Evolutionary conservation across 768 basidiomycete genomes (phyloP).

Genomic region (Gyrodon lividus): DNA sequence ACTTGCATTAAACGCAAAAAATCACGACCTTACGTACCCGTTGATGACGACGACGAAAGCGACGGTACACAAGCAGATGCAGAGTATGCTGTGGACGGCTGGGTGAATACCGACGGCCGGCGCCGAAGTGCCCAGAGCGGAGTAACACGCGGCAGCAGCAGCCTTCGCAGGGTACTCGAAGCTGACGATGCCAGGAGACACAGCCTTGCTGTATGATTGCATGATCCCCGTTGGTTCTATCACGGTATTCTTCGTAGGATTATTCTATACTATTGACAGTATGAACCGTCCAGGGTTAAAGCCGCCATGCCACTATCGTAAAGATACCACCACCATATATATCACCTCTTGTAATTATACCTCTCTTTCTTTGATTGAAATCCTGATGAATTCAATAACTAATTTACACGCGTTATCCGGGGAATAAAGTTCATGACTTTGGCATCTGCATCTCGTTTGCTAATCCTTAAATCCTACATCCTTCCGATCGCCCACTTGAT

Average conservation of each 20-base stretch:
- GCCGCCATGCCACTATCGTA: conserved; percentile 19
- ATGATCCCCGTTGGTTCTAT: conserved; percentile 21
- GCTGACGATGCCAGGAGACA: conserved; percentile 59
- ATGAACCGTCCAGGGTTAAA: conserved; percentile 17
- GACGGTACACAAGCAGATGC: conserved; percentile 73
- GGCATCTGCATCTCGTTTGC: too few relatives aligned
- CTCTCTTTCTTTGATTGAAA: conserved; percentile 4
- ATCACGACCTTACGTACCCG: conserved; percentile 44
- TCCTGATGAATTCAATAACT: not conserved
- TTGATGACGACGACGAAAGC: conserved; percentile 55
- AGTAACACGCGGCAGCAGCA: conserved; percentile 18
- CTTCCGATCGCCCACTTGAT: too few relatives aligned
- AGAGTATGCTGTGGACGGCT: conserved; percentile 46
- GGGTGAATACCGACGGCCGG: conserved; percentile 59
- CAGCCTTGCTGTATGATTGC: conserved; percentile 59
- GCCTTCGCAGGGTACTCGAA: conserved; percentile 36
- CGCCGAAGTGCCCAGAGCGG: conserved; percentile 39
- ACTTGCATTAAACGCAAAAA: conserved; percentile 49
- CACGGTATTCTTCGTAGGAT: conserved; percentile 28
- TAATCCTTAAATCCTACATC: too few relatives aligned
- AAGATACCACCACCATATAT: conserved; percentile 16
- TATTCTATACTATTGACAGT: conserved; percentile 36
- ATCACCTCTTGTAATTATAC: conserved; percentile 30
- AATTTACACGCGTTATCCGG: not conserved
- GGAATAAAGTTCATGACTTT: too few relatives aligned